phyloP scores from a whole-genome alignment of 2,329 filamentous ascomycete species.

The Bertia moriformis region DNA sequence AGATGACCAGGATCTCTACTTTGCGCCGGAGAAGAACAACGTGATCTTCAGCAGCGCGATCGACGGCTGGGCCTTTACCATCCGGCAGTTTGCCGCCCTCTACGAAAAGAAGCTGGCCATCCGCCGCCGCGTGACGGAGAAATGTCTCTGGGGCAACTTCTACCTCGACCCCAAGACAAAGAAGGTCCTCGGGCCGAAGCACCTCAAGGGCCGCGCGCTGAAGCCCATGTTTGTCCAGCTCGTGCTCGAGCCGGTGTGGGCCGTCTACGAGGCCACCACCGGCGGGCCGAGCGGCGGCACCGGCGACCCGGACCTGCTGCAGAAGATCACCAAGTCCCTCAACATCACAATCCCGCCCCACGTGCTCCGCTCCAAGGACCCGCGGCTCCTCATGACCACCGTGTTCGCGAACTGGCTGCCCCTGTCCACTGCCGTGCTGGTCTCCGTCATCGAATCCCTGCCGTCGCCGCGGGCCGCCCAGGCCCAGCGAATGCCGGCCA shows the following conservation, averaged over 20 bases:
- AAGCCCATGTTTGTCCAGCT: conserved; percentile 98
- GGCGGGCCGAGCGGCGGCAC: conserved; percentile 70
- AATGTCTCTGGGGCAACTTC: conserved; percentile 91
- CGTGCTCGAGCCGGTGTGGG: conserved; percentile 91
- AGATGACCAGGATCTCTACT: conserved; percentile 94
- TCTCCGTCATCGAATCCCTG: conserved; percentile 85
- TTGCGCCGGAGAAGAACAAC: conserved; percentile 94
- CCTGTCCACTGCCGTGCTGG: conserved; percentile 77
- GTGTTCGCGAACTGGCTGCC: conserved; percentile 85
- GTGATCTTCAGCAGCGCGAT: conserved; percentile 97
- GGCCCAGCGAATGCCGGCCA: conserved; percentile 60
- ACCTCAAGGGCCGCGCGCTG: conserved; percentile 76
- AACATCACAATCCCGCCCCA: conserved; percentile 74
- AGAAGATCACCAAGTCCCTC: conserved; percentile 90
- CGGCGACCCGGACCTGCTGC: conserved; percentile 65
- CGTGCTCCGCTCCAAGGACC: conserved; percentile 68
- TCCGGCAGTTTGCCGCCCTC: conserved; percentile 78
- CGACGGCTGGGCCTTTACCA: conserved; percentile 95
- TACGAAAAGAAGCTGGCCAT: conserved; percentile 97
- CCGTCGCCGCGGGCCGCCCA: conserved; percentile 75
- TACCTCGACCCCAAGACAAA: conserved; percentile 96
- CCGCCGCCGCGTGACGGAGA: conserved; percentile 75
- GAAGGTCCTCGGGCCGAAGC: conserved; percentile 76
- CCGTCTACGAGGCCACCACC: conserved; percentile 79
- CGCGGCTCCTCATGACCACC: conserved; percentile 68